These are phyloP conservation scores for Biscogniauxia sp. DNA, from an alignment of 2,329 filamentous ascomycete species.

Conservation along the genomic window DNA sequence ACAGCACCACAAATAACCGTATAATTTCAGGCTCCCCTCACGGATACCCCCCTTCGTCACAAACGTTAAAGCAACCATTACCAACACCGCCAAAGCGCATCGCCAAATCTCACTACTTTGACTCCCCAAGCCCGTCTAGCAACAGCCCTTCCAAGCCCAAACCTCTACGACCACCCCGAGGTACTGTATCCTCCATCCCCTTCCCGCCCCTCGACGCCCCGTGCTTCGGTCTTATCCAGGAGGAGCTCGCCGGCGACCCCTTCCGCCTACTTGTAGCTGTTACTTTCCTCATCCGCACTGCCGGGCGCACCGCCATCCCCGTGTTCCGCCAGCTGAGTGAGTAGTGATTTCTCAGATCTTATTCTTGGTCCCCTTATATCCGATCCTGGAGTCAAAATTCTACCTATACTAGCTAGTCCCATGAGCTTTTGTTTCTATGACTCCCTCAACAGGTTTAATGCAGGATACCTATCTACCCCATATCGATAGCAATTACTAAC, in stretches of 20 bases:
- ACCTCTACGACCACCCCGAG: conserved; percentile 37
- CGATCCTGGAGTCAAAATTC: too few species aligned
- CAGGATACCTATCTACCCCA: too few species aligned
- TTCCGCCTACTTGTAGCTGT: conserved; percentile 81
- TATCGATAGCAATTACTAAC: too few species aligned
- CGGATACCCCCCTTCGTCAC: background rate
- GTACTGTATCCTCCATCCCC: conserved; percentile 53
- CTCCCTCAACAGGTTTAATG: too few species aligned
- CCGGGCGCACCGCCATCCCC: conserved; percentile 71
- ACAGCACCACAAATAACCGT: background rate
- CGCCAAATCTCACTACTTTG: conserved; percentile 36
- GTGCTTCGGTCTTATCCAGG: conserved; percentile 79
- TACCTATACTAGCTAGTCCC: too few species aligned
- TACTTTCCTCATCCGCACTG: conserved; percentile 81
- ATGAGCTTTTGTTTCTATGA: too few species aligned
- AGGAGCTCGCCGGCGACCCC: conserved; percentile 69
- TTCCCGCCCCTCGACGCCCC: conserved; percentile 65
- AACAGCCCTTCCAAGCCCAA: conserved; percentile 18
- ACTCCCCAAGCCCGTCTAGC: conserved; percentile 1
- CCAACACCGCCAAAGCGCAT: conserved; percentile 18
- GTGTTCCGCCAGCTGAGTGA: conserved; percentile 53
- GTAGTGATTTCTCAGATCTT: too few species aligned
- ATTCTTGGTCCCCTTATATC: too few species aligned
- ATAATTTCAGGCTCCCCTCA: background rate
- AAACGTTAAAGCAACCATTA: conserved; percentile 13